Evolutionary conservation across 768 basidiomycete species (phyloP), one percentile per base, ranked within the genome.

Genomic region (Lactarius hatsudake): DNA sequence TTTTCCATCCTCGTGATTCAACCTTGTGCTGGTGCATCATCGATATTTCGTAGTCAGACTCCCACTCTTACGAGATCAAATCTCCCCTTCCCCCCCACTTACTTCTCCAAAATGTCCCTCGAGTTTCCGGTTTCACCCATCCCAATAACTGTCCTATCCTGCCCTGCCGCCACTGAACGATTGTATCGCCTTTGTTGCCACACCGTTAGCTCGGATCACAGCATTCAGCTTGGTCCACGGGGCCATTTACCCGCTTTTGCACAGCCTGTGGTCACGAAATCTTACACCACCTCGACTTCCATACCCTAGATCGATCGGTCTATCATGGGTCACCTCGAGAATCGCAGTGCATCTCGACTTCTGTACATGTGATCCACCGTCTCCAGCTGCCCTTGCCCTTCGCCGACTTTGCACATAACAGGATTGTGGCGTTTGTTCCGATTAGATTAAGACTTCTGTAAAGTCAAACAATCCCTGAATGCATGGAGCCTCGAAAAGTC

Each of bases 1-100:
- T 36, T 57, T 57, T 30, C 61, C 38, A 42, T 28, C 62, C 66
- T 48, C 34, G 59, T 66, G 65, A 55, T 57, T 57, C 6, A 23
- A 36, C 48, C 48, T 51, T 10, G 48, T 51, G 26, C 51, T 15
- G 18, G 51, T 43, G 5, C 40, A 28, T 55, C 45, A 30, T 45
- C 17, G 20, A 34, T 51, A 56, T 63, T 55, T 26, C 10, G 55
- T 57, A n/a, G 32, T 54, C 48, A 36, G n/a, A n/a, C 9, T 53
- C 51, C 51, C 23, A 28, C 51, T 53, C 51, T 53, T 53, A 26
- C 51, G 26, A 26, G 51, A 53, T 53, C 15, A 6, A 26, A 17
- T 9, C 61, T 51, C n/a, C 12, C 12, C 45, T 2, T 17, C 20
- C 45, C 42, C 40, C n/a, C 36, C 38, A 15, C 10, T 26, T 8